Base-by-base conservation (phyloP, 2,329 filamentous ascomycete genomes). In the Didymella lethalis region DNA sequence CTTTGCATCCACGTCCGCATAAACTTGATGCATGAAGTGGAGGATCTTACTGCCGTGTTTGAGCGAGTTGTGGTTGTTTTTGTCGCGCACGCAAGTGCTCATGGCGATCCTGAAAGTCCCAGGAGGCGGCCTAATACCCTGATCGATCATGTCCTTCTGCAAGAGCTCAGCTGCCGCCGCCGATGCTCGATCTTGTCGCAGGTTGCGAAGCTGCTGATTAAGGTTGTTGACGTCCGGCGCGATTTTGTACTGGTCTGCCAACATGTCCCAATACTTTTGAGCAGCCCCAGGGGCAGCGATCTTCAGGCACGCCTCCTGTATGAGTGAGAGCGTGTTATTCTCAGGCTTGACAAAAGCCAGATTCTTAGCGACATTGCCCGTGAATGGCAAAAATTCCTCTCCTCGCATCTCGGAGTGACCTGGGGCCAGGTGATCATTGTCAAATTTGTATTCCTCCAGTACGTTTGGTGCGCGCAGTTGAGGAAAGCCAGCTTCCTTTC, bases 251-350 rank as follows among this genome's bases (percentile, higher is more conserved):
- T 69, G 68, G 28, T 76, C 73, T 7, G 89, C 90, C 57, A 97
- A 80, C 6, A 89, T 72, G 18, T 89, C 81, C 93, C 93, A 98
- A 77, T 97, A 98, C 31, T 83, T 83, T 51, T 84, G 78, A n/a
- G 87, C 90, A n/a, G 85, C 77, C 14, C 84, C 83, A 7, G 86
- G 85, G 51, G 85, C 83, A 50, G 85, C 84, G 31, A 88, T 83
- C 31, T 85, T 82, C 12, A 83, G 78, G 50, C 92, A 85, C 7
- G 88, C 84, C 45, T 86, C 81, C 41, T 96, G 76, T 20, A 96
- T 72, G 44, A 96, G 76, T 1, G 89, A 89, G 2, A 99, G 83
- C 0, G 82, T 84, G 59, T 81, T 81, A 61, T 83, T 85, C n/a
- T 78, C 77, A 0, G 85, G 82, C 14, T 66, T 71, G 10, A 83